A percentile compares a stretch with the other conserved stretches of the same genome.
phyloP scores from a whole-genome alignment of 2,329 filamentous ascomycete species.

The Colletotrichum acutatum region DNA sequence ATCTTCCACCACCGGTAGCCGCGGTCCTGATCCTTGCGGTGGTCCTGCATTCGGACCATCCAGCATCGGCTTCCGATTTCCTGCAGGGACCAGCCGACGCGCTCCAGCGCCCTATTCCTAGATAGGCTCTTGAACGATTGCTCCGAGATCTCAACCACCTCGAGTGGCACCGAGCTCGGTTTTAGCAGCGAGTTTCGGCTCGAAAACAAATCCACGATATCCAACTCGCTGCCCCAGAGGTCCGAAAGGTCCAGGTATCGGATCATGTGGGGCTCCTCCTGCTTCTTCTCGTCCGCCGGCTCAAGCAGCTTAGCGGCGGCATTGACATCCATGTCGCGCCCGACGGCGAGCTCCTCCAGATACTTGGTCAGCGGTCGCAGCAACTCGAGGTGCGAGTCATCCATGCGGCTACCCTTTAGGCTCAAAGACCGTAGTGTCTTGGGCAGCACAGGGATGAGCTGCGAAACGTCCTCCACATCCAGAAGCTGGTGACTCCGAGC shows the following conservation, averaged over 20 bases:
- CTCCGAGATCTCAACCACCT: constrained; percentile 80
- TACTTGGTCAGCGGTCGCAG: constrained; percentile 75
- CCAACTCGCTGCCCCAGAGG: constrained; percentile 70
- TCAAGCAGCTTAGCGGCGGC: constrained; percentile 76
- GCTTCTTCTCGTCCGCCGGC: constrained; percentile 52
- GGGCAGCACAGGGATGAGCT: constrained; percentile 74
- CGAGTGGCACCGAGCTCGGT: constrained; percentile 71
- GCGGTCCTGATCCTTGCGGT: constrained; percentile 60
- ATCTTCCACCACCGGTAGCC: constrained; percentile 80
- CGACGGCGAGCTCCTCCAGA: constrained; percentile 81
- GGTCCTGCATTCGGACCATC: constrained; percentile 68
- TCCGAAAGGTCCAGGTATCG: constrained; percentile 83
- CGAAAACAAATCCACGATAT: constrained; percentile 64
- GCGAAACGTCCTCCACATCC: constrained; percentile 71
- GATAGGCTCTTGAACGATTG: constrained; percentile 73
- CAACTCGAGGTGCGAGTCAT: constrained; percentile 69
- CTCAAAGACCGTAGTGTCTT: constrained; percentile 77
- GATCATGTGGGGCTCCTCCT: constrained; percentile 65
- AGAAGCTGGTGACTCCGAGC: constrained; percentile 78
- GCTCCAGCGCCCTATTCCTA: constrained; percentile 69
- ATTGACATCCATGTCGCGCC: constrained; percentile 71
- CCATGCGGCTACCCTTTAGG: constrained; percentile 79
- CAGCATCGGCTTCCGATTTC: constrained; percentile 75
- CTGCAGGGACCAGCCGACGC: constrained; percentile 76
- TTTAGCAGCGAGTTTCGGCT: constrained; percentile 66